Conservation (phyloP, 306 rosid species). For the Vigna reflexopilosa region DNA sequence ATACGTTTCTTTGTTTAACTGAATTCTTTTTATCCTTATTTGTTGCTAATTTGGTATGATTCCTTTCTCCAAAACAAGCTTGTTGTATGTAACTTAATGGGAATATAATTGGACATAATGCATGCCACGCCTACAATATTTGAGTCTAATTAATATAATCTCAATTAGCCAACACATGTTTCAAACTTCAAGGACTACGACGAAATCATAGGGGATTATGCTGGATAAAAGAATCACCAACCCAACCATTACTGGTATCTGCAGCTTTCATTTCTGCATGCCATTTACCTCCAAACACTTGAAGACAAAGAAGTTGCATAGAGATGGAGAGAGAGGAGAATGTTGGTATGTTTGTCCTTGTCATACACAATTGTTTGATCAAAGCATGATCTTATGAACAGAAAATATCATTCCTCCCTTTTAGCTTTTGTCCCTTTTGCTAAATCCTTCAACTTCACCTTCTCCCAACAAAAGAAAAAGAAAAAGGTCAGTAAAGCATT, state of each 20-base stretch:
- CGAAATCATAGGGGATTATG: constrained; percentile 25
- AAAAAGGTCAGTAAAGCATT: constrained; percentile 35
- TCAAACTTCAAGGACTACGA: constrained; percentile 44
- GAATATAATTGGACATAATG: no score
- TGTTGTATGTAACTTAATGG: no score
- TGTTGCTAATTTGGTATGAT: neutral
- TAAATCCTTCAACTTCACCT: constrained; percentile 44
- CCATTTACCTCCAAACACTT: constrained; percentile 74
- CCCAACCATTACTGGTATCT: constrained; percentile 53
- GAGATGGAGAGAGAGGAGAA: constrained; percentile 52
- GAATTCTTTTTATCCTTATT: neutral
- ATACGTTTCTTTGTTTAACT: no score
- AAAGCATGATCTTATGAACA: constrained; percentile 45
- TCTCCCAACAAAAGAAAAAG: neutral
- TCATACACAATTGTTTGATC: constrained; percentile 68
- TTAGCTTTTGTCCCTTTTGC: constrained; percentile 51
- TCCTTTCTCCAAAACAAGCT: neutral
- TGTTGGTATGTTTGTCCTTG: constrained; percentile 77
- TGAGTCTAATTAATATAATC: constrained; percentile 32
- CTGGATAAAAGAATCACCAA: constrained; percentile 61
- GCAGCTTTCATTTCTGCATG: constrained; percentile 82
- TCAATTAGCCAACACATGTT: constrained; percentile 47
- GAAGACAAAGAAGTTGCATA: constrained; percentile 64
- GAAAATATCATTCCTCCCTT: constrained; percentile 47
- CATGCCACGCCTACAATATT: neutral